A percentile compares a stretch with the other conserved stretches of the same genome.
Conservation (phyloP, 192 early-diverging fungal genomes). For the Linnemannia schmuckeri region DNA sequence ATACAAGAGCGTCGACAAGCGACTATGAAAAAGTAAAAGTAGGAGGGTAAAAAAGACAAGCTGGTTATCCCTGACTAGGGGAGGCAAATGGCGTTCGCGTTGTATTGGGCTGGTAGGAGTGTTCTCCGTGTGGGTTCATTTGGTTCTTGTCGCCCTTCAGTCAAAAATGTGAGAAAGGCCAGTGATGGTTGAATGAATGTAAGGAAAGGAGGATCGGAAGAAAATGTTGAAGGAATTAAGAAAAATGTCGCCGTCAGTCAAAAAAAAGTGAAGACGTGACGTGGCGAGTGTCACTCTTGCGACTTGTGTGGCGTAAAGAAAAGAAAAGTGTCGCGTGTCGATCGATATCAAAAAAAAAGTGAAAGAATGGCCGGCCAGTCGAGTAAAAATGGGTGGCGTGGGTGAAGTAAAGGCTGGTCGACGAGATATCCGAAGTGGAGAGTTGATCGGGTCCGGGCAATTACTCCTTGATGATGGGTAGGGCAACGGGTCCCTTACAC, state of each 20-base stretch:
- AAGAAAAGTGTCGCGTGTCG: too few relatives aligned
- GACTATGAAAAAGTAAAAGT: background rate
- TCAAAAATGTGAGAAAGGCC: too few relatives aligned
- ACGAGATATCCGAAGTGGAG: background rate
- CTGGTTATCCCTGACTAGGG: background rate
- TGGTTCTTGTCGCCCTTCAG: background rate
- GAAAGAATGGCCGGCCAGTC: too few relatives aligned
- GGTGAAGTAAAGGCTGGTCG: background rate
- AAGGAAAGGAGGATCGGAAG: background rate
- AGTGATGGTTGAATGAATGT: background rate
- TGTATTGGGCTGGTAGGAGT: background rate
- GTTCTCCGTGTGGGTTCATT: conserved; percentile 2
- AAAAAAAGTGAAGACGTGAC: too few relatives aligned
- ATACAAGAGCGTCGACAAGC: background rate
- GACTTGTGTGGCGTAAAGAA: too few relatives aligned
- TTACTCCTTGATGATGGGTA: conserved; percentile 31
- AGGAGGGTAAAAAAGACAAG: background rate
- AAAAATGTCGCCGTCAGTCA: too few relatives aligned
- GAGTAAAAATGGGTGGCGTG: background rate
- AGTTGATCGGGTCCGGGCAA: background rate
- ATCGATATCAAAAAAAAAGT: too few relatives aligned
- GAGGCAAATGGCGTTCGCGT: background rate
- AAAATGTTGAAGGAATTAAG: too few relatives aligned
- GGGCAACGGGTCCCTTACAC: conserved; percentile 33
- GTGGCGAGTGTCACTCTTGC: too few relatives aligned